Conservation (phyloP, 495 filamentous ascomycete genomes). For the Massariosphaeria phaeospora region DNA sequence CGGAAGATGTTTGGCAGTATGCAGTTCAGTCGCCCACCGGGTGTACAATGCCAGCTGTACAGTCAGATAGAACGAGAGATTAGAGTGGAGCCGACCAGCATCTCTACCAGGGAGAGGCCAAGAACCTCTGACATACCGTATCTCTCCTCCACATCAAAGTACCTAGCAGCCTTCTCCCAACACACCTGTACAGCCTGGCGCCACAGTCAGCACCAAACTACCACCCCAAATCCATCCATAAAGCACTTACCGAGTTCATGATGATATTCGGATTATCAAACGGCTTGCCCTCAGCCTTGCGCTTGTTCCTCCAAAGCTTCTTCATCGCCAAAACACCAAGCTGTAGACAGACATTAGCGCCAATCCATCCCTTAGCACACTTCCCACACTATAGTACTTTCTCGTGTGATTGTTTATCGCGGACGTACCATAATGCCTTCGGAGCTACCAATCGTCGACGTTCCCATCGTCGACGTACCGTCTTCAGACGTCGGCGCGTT, state of each 20-base stretch:
- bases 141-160: conserved; percentile 89
- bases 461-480: conserved; percentile 64
- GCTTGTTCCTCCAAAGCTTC: conserved; percentile 85
- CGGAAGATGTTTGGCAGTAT: no score
- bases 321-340: conserved; percentile 88
- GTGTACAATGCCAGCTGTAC: no score
- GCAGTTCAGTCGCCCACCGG: no score
- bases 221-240: no score
- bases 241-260: conserved; percentile 87
- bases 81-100: neutral
- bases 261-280: conserved; percentile 74
- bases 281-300: conserved; percentile 71
- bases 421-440: conserved; percentile 73
- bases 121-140: conserved; percentile 39
- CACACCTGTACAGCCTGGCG: conserved; percentile 93
- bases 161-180: conserved; percentile 94
- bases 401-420: no score
- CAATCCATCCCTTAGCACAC: no score
- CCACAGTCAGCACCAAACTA: no score
- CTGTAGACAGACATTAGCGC: conserved; percentile 27
- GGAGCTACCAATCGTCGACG: conserved; percentile 77
- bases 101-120: no score
- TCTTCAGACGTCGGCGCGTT: conserved; percentile 56
- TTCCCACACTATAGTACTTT: no score
- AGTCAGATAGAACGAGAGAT: no score